Evolutionary conservation across 2,329 filamentous ascomycete species (phyloP), one percentile per base, ranked within the genome.

Genomic region (Talaromyces sp.): DNA sequence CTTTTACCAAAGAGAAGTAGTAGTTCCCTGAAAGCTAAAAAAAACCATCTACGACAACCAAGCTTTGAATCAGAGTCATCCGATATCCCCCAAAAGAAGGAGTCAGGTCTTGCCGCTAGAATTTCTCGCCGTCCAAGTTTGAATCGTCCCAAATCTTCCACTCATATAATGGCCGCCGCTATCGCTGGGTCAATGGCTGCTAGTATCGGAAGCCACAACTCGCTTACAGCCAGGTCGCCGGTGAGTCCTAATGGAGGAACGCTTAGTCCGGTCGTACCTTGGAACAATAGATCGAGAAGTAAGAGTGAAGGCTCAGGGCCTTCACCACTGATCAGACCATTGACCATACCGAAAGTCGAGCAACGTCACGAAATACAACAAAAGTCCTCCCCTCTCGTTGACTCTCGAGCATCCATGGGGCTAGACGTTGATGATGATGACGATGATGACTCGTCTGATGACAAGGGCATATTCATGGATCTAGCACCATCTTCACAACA

Each of bases 401-500:
- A 39, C 9, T 52, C 52, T 11, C 19, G 17, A 54, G 61, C 33
- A n/a, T 63, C n/a, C 49, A 47, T 52, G 22, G 41, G 52, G 22
- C 17, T 33, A 27, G 52, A 62, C 67, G 33, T 57, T 74, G 65
- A 83, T 3, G 86, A 89, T 0, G 86, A 89, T 2, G 86, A 88
- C 1, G 87, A 89, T 1, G 83, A 85, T 13, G 84, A 84, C 3
- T 68, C 73, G 5, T 74, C 77, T 39, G 86, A 89, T 43, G 89
- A 90, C 43, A 81, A 82, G 35, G 86, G 88, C 7, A 77, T 89
- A 68, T 86, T 84, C 57, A 84, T 86, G 73, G 87, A 90, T 57
- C 82, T 88, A 5, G 82, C 82, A 43, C 85, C 88, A 66, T 79
- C 87, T 15, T 86, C 87, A 37, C 87, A 91, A 69, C 83, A 85